phyloP scores from a whole-genome alignment of 2,329 filamentous ascomycete genomes.

The Ustulina deusta region DNA sequence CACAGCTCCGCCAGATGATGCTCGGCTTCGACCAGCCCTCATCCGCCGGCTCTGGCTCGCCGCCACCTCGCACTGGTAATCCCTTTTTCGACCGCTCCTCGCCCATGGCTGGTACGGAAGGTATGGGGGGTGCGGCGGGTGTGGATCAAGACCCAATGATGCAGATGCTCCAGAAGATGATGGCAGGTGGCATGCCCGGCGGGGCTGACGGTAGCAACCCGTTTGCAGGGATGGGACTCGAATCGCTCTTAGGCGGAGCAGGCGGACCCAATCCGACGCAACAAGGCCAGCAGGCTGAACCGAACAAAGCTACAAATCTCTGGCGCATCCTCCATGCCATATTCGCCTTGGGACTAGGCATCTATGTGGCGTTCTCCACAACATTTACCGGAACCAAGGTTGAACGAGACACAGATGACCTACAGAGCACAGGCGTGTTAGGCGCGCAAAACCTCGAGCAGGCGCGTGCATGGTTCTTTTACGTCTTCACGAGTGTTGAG shows the following conservation, averaged over 20 bases:
- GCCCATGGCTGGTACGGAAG: constrained; percentile 50
- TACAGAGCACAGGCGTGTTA: constrained; percentile 52
- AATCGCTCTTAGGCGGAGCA: constrained; percentile 51
- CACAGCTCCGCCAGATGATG: constrained; percentile 74
- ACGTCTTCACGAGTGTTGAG: constrained; percentile 83
- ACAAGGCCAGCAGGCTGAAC: constrained; percentile 44
- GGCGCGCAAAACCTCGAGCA: constrained; percentile 49
- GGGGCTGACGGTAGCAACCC: constrained; percentile 53
- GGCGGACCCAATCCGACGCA: constrained; percentile 51
- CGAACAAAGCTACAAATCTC: constrained; percentile 60
- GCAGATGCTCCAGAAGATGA: constrained; percentile 80
- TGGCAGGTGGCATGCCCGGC: constrained; percentile 50
- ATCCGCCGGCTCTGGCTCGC: constrained; percentile 38
- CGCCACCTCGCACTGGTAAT: constrained; percentile 38
- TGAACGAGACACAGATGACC: constrained; percentile 63
- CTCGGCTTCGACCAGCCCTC: constrained; percentile 63
- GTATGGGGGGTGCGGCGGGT: constrained; percentile 45
- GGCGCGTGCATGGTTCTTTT: constrained; percentile 72
- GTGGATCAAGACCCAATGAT: constrained; percentile 73
- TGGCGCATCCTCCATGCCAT: constrained; percentile 82
- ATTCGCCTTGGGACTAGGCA: constrained; percentile 75
- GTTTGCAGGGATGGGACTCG: constrained; percentile 50
- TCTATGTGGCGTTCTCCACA: constrained; percentile 76
- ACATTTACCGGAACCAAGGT: constrained; percentile 75
- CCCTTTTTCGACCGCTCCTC: constrained; percentile 42